phyloP scores from a whole-genome alignment of 345 rosid species.

The Eucalyptus globulus region DNA sequence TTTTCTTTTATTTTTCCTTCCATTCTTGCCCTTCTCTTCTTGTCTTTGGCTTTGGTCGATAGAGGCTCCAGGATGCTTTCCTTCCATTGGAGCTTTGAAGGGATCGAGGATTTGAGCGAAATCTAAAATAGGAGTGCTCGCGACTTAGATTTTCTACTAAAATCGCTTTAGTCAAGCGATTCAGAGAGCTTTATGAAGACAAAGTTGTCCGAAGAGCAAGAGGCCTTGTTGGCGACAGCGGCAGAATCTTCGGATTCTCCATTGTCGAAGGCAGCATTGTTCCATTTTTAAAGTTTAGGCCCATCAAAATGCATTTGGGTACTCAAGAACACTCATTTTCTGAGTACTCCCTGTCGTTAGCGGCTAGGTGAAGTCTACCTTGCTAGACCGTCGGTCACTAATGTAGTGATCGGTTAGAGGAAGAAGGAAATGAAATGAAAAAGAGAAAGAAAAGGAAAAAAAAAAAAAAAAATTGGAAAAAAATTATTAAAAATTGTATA shows the following conservation, averaged over 20 bases:
- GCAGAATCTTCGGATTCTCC: too few relatives aligned
- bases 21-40: not conserved
- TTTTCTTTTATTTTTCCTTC: not conserved
- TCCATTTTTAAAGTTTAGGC: not conserved
- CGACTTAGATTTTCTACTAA: too few relatives aligned
- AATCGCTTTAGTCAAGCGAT: too few relatives aligned
- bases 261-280: not conserved
- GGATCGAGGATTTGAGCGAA: not conserved
- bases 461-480: too few relatives aligned
- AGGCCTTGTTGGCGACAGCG: not conserved
- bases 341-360: rapidly evolving
- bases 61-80: not conserved
- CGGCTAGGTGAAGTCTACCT: rapidly evolving
- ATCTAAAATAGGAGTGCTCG: rapidly evolving
- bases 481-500: too few relatives aligned
- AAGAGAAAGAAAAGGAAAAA: rapidly evolving
- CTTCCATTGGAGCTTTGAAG: not conserved
- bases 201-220: not conserved
- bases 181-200: too few relatives aligned
- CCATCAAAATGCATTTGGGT: not conserved
- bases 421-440: rapidly evolving
- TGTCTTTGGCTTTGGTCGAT: not conserved
- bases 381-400: rapidly evolving
- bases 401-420: rapidly evolving
- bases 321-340: not conserved